Base-by-base conservation (phyloP, 306 rosid species). In the Acmispon strigosus region DNA sequence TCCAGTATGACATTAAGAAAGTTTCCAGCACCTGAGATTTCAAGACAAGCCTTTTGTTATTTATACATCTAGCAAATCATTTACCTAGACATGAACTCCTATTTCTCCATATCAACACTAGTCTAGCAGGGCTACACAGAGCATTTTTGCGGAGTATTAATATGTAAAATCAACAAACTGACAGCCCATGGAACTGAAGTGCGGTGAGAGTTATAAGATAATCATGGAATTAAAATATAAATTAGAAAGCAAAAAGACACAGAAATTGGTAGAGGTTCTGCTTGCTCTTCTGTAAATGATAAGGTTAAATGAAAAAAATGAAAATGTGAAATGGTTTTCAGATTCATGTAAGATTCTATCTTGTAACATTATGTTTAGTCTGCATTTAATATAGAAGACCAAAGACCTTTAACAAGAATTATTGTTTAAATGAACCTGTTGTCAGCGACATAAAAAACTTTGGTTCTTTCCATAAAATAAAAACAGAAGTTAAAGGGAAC, bases 1-100 rank as follows among this genome's bases (percentile, higher is more conserved):
- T 80, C 92, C 91, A 94, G 66, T 73, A 89, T 60, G 72, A 81
- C 88, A 80, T 90, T 87, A 52, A 94, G 89, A 59, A 91, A 45
- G 81, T 87, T 94, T 18, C 97, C 97, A 54, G 82, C 86, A 77
- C 84, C 97, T 94, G 92, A 48, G 29, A 81, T 73, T 20, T 43
- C 53, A 79, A 51, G 67, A 13, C 32, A 84, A 75, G 42, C 37
- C 43, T 58, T 22, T 64, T 27, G 63, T 81, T 62, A 84, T 20
- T 62, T 7, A 70, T 7, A 76, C 61, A 59, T 17, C 36, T 10
- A 42, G 45, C 39, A 76, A 52, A 44, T 62, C 45, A 56, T n/a
- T 19, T 50, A 76, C 39, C 72, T 45, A 72, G 36, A 63, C 9
- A 22, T 66, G 20, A 27, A 29, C 51, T 64, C 57, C 64, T 54